Evolutionary conservation across 164 flowering plant genomes (phyloP), one percentile per base, ranked within the genome.

Genomic region (Santalum album): DNA sequence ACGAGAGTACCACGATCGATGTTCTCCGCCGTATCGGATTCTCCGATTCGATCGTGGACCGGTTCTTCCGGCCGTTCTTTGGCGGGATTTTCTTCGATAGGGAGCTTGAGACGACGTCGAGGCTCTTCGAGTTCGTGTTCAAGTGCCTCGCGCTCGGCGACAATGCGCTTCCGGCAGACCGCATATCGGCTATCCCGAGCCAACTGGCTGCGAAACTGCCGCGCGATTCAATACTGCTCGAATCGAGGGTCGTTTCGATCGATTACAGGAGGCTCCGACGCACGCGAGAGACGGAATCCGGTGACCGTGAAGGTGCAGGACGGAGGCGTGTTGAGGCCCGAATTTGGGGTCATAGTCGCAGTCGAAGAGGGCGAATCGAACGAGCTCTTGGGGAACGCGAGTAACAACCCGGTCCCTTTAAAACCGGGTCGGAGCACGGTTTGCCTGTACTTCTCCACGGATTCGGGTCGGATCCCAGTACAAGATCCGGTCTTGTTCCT

Each of bases 11-110:
- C 23, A 78, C 82, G 16, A 52, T 77, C 29, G 77, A 81, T 2
- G 38, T 74, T 44, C 71, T 92, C 61, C 65, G 52, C 34, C 55
- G 54, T 10, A 57, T 66, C n/a, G 96, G 98, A 11, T 59, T 53
- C 52, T 89, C 96, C 0, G 79, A 76, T 12, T 66, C 79, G n/a
- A 68, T 86, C 7, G 58, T 88, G 19, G 81, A 67, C 12, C 51
- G 86, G n/a, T 92, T 92, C 61, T 92, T 84, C 56, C 70, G 91
- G 5, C 96, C 98, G 0, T 92, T 88, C 54, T 92, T 88, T 19
- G 98, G 96, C 0, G 96, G 96, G 12, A 78, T 92, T 29, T 92
- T 92, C 61, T 92, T 86, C 62, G 96, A 92, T 44, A 58, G 21
- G 7, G 84, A 87, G 59, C 88, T 92, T 17, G 75, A 72, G 40